Conservation (phyloP, 225 moss, liverwort and hornwort species). For the Sphagnum contortum region DNA sequence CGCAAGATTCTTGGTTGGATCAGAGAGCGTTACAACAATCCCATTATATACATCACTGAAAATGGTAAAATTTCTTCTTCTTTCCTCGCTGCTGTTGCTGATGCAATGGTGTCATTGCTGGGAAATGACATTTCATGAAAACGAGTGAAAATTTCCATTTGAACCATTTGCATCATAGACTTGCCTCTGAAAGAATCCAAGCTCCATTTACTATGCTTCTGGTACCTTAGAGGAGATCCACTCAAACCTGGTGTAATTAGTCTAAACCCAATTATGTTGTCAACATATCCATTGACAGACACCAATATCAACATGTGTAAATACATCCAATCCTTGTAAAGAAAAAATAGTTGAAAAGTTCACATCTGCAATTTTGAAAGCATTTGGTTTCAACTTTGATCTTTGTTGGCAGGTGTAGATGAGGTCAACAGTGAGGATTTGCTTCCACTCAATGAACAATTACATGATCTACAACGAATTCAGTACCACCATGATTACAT, state of each 20-base stretch:
- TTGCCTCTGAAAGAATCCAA: neutral
- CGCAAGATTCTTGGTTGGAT: constrained; percentile 38
- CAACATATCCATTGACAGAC: neutral
- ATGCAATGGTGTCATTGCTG: too few species aligned
- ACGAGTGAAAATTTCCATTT: neutral
- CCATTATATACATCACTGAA: constrained; percentile 47
- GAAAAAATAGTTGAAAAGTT: neutral
- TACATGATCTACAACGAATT: constrained; percentile 22
- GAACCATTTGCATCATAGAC: neutral
- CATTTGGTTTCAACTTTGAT: neutral
- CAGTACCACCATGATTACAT: constrained; percentile 33
- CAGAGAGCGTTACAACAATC: constrained; percentile 41
- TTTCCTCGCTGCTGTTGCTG: neutral
- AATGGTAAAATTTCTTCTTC: constrained; percentile 23
- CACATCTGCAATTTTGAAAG: neutral
- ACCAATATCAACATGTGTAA: neutral
- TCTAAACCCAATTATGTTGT: neutral
- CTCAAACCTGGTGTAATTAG: neutral
- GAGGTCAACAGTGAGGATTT: constrained; percentile 11
- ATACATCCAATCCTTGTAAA: neutral
- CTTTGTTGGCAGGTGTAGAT: constrained; percentile 2
- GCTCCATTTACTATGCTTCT: neutral
- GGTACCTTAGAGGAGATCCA: neutral
- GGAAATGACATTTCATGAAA: too few species aligned
- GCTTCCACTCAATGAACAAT: constrained; percentile 8